Evolutionary conservation across 2,329 filamentous ascomycete genomes (phyloP), one percentile per base, ranked within the genome.

Genomic region (Fusarium dimerum): DNA sequence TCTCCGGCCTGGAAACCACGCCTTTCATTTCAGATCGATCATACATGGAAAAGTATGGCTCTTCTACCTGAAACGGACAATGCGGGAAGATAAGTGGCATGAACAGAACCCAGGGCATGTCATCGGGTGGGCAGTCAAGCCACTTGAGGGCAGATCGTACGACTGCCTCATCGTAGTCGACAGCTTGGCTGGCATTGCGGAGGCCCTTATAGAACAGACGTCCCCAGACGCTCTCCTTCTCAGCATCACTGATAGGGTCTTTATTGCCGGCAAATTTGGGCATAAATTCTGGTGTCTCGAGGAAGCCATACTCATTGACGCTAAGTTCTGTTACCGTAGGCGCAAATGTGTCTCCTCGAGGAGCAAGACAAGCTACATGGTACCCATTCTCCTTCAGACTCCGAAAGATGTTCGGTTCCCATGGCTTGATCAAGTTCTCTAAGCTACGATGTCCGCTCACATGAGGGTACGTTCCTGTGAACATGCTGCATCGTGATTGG

Each of bases 41-140:
- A 45, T 79, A 77, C 73, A 77, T 76, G 10, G 70, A 74, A 50
- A 78, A 77, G 48, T 72, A 78, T 1, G 76, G 76, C 60, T 78
- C 75, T 50, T 79, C 76, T 1, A 78, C 75, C 18, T 73, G 66
- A 36, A 78, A 78, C 0, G 75, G 76, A n/a, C 72, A 76, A 54
- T 78, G 73, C 0, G 76, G 74, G 53, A 78, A 76, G 6, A 74
- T 56, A 0, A 76, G 59, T 1, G 75, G 73, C 67, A 77, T 63
- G 48, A 75, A 77, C 0, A 77, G 52, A 1, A 76, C 70, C 73
- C 72, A 77, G 1, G 74, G 74, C 51, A 69, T 69, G 45, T 74
- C 68, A 0, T 48, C 49, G 0, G 76, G 76, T 1, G 74, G 75
- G 16, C 67, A 69, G 16, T 76, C 71, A 1, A 78, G 62, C 75